Conservation (phyloP, 306 rosid genomes). For the Acacia crassicarpa region DNA sequence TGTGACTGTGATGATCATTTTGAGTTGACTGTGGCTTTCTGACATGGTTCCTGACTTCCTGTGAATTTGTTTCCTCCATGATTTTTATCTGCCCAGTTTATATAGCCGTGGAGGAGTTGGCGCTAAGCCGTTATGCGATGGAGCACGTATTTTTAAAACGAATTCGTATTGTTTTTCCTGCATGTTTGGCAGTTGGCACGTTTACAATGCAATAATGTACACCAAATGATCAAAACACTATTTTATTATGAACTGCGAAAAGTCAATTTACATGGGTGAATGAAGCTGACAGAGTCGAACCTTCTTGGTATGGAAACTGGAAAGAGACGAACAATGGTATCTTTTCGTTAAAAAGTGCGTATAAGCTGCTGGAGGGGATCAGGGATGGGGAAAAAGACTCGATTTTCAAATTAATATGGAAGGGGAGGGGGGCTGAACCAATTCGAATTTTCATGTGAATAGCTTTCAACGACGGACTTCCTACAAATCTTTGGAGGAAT, state of each 20-base stretch:
- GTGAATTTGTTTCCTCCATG: neutral
- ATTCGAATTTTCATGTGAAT: no score
- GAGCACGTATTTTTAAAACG: neutral
- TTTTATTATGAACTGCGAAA: neutral
- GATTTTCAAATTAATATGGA: no score
- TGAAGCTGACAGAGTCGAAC: neutral
- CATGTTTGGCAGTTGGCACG: neutral
- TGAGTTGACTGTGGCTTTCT: constrained; percentile 1
- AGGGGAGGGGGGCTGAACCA: no score
- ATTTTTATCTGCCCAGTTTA: neutral
- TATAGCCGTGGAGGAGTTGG: neutral
- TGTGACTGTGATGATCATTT: neutral
- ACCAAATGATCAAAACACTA: neutral
- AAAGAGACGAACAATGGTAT: no score
- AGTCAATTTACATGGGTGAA: neutral
- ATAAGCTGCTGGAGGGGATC: no score
- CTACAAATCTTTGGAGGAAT: no score
- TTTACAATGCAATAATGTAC: neutral
- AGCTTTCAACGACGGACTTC: no score
- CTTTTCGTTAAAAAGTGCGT: no score
- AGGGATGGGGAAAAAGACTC: no score
- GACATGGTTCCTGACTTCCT: neutral
- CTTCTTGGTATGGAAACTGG: no score
- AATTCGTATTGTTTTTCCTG: neutral
- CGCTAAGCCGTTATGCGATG: neutral